Evolutionary conservation across 495 filamentous ascomycete genomes (phyloP).

Genomic region (Penicillium canescens): DNA sequence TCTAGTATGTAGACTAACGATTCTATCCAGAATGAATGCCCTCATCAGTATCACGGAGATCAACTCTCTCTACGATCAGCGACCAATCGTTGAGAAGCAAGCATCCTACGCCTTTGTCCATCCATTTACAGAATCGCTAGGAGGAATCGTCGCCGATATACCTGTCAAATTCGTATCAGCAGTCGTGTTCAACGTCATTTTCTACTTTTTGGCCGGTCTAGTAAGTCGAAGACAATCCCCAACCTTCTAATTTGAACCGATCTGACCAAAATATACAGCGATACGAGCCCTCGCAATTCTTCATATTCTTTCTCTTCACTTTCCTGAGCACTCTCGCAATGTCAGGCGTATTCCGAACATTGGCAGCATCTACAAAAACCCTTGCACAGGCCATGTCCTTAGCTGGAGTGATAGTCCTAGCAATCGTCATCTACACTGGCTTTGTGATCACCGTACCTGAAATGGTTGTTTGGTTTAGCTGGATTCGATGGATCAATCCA

Average conservation of each 20-base stretch:
- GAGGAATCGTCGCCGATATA: slow-evolving; percentile 59
- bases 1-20: slow-evolving; percentile 14
- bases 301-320: slow-evolving; percentile 60
- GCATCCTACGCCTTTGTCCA: slow-evolving; percentile 65
- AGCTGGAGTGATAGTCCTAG: slow-evolving; percentile 47
- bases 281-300: slow-evolving; percentile 56
- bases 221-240: slow-evolving; percentile 18
- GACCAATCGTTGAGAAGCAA: slow-evolving; percentile 67
- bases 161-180: slow-evolving; percentile 54
- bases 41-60: slow-evolving; percentile 60
- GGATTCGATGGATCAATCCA: slow-evolving; percentile 50
- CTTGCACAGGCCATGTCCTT: slow-evolving; percentile 52
- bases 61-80: slow-evolving; percentile 58
- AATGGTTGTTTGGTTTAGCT: slow-evolving; percentile 52
- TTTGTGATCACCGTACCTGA: slow-evolving; percentile 47
- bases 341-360: slow-evolving; percentile 49
- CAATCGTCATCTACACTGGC: slow-evolving; percentile 49
- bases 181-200: slow-evolving; percentile 52
- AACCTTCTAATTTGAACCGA: too few species aligned
- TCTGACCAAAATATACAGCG: slow-evolving; percentile 27
- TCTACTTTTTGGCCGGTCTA: slow-evolving; percentile 61
- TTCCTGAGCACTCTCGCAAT: slow-evolving; percentile 59
- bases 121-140: slow-evolving; percentile 60
- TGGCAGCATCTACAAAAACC: slow-evolving; percentile 48
- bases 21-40: slow-evolving; percentile 49